These are phyloP conservation scores for Prunus kanzakura DNA, from an alignment of 306 rosid species.

Conservation along the genomic window DNA sequence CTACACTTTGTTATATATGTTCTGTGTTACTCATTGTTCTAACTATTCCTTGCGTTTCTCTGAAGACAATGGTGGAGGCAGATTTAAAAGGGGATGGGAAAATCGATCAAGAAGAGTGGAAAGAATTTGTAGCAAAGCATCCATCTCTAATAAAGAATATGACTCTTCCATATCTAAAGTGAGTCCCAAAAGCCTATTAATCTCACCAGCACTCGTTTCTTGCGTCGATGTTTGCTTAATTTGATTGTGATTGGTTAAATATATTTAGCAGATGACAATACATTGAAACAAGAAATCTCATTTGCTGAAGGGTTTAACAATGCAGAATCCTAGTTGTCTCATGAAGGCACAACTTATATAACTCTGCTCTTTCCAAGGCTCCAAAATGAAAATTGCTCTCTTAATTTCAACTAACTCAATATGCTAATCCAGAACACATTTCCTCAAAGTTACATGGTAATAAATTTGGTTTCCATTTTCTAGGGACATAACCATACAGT, in stretches of 20 bases:
- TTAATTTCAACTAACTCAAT: background rate
- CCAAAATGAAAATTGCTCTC: background rate
- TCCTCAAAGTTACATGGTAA: background rate
- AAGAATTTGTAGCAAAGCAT: conserved; percentile 43
- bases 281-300: background rate
- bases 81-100: conserved; percentile 67
- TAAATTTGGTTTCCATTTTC: conserved; percentile 13
- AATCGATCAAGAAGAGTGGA: conserved; percentile 73
- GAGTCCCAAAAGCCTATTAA: conserved; percentile 13
- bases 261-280: background rate
- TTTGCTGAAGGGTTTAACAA: too few relatives aligned
- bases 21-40: conserved; percentile 1
- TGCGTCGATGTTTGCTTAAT: background rate
- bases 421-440: background rate
- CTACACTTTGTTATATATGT: background rate
- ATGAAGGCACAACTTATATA: background rate
- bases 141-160: conserved; percentile 63
- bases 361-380: background rate
- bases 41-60: background rate
- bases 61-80: conserved; percentile 60
- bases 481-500: conserved; percentile 72
- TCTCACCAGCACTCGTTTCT: background rate
- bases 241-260: too few relatives aligned
- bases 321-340: background rate
- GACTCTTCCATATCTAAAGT: conserved; percentile 76